Percentiles rank a stretch among this genome's conserved stretches.
Conservation (phyloP, 495 filamentous ascomycete species). For the Tetracladium setigerum region DNA sequence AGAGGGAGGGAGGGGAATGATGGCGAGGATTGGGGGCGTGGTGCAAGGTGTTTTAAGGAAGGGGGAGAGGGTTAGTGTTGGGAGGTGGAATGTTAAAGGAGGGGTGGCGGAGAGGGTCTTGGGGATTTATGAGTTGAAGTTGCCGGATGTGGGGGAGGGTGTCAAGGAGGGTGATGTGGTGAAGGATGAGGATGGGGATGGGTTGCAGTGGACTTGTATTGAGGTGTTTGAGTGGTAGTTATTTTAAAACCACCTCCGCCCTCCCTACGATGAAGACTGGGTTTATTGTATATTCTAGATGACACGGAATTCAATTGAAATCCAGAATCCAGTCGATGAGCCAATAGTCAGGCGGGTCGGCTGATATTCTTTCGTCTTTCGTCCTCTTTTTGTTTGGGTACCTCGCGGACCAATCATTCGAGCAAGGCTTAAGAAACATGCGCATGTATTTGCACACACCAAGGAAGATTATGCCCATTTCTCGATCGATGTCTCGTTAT, state of each 20-base stretch:
- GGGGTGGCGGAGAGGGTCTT: slow-evolving; percentile 16
- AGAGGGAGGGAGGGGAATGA: slow-evolving; percentile 29
- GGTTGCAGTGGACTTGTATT: background rate
- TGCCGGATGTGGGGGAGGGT: background rate
- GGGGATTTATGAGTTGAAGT: background rate
- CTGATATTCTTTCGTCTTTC: too few species aligned
- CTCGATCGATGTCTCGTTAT: too few species aligned
- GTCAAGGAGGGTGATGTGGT: background rate
- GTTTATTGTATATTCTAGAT: too few species aligned
- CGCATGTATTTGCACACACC: too few species aligned
- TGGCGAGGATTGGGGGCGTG: slow-evolving; percentile 39
- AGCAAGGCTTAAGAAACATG: too few species aligned
- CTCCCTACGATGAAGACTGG: too few species aligned
- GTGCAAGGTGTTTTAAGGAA: slow-evolving; percentile 37
- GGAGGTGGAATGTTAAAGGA: slow-evolving; percentile 31
- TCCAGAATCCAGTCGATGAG: too few species aligned
- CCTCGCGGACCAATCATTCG: too few species aligned
- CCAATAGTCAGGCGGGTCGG: too few species aligned
- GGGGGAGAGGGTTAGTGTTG: slow-evolving; percentile 29
- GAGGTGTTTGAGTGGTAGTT: background rate
- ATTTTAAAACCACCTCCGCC: background rate
- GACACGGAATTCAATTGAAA: too few species aligned
- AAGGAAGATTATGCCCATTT: too few species aligned
- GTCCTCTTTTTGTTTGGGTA: too few species aligned
- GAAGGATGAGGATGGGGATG: background rate